A percentile compares a stretch with the other conserved stretches of the same genome.
Evolutionary conservation across 352 stramenopile species (phyloP).

Genomic region (Globisporangium echinulatum): DNA sequence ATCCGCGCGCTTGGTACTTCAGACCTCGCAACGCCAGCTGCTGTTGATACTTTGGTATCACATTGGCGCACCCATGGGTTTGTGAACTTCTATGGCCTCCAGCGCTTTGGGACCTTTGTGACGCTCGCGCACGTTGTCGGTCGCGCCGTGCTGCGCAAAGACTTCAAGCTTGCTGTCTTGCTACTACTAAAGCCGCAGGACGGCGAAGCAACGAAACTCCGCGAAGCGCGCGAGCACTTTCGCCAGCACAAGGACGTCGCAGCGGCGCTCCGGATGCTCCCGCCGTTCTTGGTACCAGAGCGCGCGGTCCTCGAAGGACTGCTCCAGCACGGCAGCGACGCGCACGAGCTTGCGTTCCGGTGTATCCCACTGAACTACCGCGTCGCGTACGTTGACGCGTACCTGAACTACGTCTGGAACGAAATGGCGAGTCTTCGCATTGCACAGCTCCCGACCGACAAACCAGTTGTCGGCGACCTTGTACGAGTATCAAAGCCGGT

Average conservation of each 20-base stretch:
- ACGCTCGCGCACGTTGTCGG: slow-evolving; percentile 85
- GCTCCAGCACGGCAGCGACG: slow-evolving; percentile 67
- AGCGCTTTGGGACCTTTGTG: slow-evolving; percentile 89
- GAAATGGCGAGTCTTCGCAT: slow-evolving; percentile 89
- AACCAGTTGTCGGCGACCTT: slow-evolving; percentile 86
- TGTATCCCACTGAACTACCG: slow-evolving; percentile 58
- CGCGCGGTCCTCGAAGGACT: slow-evolving; percentile 66
- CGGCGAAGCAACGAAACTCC: slow-evolving; percentile 77
- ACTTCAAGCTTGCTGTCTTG: slow-evolving; percentile 91
- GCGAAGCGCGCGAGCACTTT: slow-evolving; percentile 71
- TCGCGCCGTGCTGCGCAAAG: slow-evolving; percentile 89
- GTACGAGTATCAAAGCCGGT: slow-evolving; percentile 21
- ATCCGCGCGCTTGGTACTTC: slow-evolving; percentile 83
- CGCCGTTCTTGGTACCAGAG: slow-evolving; percentile 64
- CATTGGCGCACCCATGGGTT: slow-evolving; percentile 79
- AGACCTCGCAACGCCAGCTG: slow-evolving; percentile 30
- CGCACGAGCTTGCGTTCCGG: slow-evolving; percentile 64
- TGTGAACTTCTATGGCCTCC: slow-evolving; percentile 97
- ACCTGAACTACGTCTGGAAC: slow-evolving; percentile 96
- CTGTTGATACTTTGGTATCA: slow-evolving; percentile 27
- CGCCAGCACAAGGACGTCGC: slow-evolving; percentile 78
- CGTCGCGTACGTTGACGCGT: slow-evolving; percentile 63
- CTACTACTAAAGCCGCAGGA: slow-evolving; percentile 88
- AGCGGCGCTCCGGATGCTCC: slow-evolving; percentile 69
- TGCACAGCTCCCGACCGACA: slow-evolving; percentile 41